These are phyloP conservation scores for Rusavskia elegans DNA, from an alignment of 495 filamentous ascomycete genomes.

Conservation along the genomic window DNA sequence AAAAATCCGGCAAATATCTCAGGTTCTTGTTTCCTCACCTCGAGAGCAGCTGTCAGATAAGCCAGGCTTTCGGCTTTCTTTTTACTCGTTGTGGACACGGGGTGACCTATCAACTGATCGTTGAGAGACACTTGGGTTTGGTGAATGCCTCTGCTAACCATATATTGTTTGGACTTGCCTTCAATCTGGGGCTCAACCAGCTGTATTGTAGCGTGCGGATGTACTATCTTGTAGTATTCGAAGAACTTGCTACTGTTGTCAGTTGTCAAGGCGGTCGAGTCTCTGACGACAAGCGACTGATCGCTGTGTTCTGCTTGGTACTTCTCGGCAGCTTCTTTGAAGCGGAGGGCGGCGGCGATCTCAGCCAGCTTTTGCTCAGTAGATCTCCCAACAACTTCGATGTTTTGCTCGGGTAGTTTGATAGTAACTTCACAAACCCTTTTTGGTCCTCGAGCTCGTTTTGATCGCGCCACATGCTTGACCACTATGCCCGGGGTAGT, in stretches of 20 bases:
- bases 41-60: constrained; percentile 26
- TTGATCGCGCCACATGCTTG: background rate
- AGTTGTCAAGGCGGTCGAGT: constrained; percentile 21
- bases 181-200: background rate
- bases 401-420: constrained; percentile 24
- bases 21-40: constrained; percentile 19
- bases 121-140: constrained; percentile 20
- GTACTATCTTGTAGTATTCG: constrained; percentile 22
- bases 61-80: constrained; percentile 22
- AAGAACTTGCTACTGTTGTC: constrained; percentile 27
- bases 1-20: constrained; percentile 23
- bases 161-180: background rate
- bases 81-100: constrained; percentile 23
- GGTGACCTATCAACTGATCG: constrained; percentile 15
- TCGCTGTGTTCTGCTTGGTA: constrained; percentile 24
- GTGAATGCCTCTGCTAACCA: constrained; percentile 1
- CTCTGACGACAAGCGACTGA: constrained; percentile 21
- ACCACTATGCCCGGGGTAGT: constrained; percentile 15
- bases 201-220: constrained; percentile 9
- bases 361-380: constrained; percentile 18
- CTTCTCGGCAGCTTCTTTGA: constrained; percentile 27
- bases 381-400: constrained; percentile 19
- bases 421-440: constrained; percentile 20
- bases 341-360: constrained; percentile 21
- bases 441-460: constrained; percentile 2